Base-by-base conservation (phyloP, 1,284 basidiomycete genomes). In the Puccinia coronata region DNA sequence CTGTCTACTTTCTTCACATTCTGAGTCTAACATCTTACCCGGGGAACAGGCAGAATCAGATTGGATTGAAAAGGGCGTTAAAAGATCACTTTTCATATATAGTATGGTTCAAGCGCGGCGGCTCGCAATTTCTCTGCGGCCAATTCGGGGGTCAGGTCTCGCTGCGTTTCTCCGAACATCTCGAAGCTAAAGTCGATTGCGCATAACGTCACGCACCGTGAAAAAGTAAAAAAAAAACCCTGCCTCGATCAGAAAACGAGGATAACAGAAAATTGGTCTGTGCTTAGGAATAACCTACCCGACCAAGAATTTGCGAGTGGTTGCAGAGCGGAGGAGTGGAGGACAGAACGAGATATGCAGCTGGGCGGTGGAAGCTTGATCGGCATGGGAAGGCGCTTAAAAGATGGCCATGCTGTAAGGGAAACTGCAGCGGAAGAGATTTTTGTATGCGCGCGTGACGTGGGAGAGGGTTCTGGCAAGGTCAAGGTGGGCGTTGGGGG, bases 391-490 rank as follows among this genome's bases (percentile, higher is more conserved):
- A 0, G 93, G 92, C 3, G 90, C 89, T 86, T 93, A 96, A 86
- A 93, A 94, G 65, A 98, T 89, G 57, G 95, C 95, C 94, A 98
- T 96, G n/a, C 93, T 95, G 86, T 98, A 98, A 0, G 95, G 92
- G 87, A 98, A 98, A 0, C 93, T 93, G 85, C 92, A 88, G 75
- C 87, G 86, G 84, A 86, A 86, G 25, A 96, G 87, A 85, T 95
- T 95, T 86, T 96, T 94, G 84, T 94, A 95, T 82, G 91, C 90
- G 80, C 90, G 90, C 5, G 93, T 92, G 53, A 94, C 86, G 28
- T 87, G 87, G 36, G 90, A 91, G 41, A 93, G 86, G 20, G 92
- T 89, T 55, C 90, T 87, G 0, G 93, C 92, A 55, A 95, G 90
- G 9, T 91, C 87, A 0, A 83, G 80, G 82, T 89, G 90, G 87